Evolutionary conservation across 163 green algal species (phyloP).

Genomic region (Scenedesmus sp.): DNA sequence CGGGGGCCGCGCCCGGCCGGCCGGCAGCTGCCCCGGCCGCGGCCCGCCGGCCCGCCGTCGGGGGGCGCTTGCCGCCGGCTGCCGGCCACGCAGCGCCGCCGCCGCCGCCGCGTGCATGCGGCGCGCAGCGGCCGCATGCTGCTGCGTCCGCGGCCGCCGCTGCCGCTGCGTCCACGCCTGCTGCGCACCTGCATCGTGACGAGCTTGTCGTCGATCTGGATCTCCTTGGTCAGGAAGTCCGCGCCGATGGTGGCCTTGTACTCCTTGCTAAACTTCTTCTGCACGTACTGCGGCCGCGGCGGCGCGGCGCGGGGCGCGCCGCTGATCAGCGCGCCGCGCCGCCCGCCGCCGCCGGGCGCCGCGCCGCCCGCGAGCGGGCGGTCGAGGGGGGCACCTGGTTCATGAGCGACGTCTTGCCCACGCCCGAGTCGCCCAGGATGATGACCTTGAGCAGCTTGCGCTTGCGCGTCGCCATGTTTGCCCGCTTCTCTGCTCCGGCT

Average conservation of each 20-base stretch:
- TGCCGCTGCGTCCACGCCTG: too few relatives aligned
- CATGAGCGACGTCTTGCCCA: conserved; percentile 98
- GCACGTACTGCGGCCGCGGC: conserved; percentile 98
- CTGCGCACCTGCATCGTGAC: conserved; percentile 95
- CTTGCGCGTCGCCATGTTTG: conserved; percentile 71
- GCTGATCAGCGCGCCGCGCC: conserved; percentile 1
- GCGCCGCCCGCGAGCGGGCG: conserved; percentile 42
- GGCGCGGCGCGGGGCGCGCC: too few relatives aligned
- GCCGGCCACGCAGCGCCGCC: too few relatives aligned
- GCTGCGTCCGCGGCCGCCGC: too few relatives aligned
- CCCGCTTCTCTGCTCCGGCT: background rate
- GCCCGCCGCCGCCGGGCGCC: conserved; percentile 6
- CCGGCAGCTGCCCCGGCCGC: background rate
- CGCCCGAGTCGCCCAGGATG: conserved; percentile 94
- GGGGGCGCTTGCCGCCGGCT: too few relatives aligned
- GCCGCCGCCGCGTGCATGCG: too few relatives aligned
- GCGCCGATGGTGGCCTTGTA: conserved; percentile 99
- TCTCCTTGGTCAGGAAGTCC: conserved; percentile 99
- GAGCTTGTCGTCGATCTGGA: conserved; percentile 98
- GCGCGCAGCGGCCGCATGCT: too few relatives aligned
- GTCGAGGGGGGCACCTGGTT: too few relatives aligned
- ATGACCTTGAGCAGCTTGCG: conserved; percentile 98
- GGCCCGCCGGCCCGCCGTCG: too few relatives aligned
- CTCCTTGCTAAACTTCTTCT: conserved; percentile 99
- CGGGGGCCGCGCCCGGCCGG: too few relatives aligned